phyloP scores from a whole-genome alignment of 2,329 filamentous ascomycete species.

The Cucurbitaria berberidis region DNA sequence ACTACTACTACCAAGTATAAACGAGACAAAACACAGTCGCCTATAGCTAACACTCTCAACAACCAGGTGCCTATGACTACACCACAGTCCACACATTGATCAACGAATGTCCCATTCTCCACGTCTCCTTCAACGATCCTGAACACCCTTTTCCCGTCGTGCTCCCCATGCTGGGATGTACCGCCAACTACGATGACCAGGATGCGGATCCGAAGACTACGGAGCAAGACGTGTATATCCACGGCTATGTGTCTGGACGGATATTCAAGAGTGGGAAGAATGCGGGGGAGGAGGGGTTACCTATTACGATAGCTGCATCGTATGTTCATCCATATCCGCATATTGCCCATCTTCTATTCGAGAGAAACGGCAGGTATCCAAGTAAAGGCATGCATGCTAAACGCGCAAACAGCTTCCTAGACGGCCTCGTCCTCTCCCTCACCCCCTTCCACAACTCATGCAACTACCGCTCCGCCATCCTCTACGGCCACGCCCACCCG shows the following conservation, averaged over 20 bases:
- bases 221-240: slow-evolving; percentile 40
- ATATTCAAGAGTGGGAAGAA: slow-evolving; percentile 59
- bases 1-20: too few species aligned
- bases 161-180: slow-evolving; percentile 51
- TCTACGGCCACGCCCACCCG: slow-evolving; percentile 37
- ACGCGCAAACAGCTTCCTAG: slow-evolving; percentile 24
- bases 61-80: slow-evolving; percentile 46
- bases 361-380: too few species aligned
- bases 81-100: slow-evolving; percentile 43
- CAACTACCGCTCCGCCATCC: slow-evolving; percentile 44
- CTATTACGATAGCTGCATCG: slow-evolving; percentile 38
- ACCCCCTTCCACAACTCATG: slow-evolving; percentile 46
- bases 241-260: slow-evolving; percentile 57
- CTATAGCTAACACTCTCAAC: too few species aligned
- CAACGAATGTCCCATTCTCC: slow-evolving; percentile 40
- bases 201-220: slow-evolving; percentile 66
- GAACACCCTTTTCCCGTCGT: slow-evolving; percentile 61
- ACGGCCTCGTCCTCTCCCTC: slow-evolving; percentile 44
- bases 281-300: slow-evolving; percentile 35
- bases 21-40: too few species aligned
- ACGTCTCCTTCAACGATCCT: slow-evolving; percentile 46
- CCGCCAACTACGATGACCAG: slow-evolving; percentile 45
- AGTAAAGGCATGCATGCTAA: too few species aligned
- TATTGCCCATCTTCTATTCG: slow-evolving; percentile 36
- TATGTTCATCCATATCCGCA: slow-evolving; percentile 29